Conservation (phyloP, 2,329 filamentous ascomycete genomes). For the Epichloe scottii region DNA sequence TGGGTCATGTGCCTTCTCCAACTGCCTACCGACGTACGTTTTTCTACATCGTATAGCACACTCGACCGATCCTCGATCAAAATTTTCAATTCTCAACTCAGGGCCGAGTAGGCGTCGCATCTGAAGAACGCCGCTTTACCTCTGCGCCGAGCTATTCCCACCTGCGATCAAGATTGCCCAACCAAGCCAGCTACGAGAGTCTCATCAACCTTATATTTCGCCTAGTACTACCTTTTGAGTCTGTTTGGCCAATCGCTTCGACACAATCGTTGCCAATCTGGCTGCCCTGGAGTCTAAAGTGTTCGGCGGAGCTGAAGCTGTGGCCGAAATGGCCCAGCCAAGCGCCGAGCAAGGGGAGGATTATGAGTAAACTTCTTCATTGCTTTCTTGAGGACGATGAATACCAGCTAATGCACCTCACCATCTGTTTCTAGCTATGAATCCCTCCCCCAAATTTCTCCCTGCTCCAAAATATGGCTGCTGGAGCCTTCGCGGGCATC, state of each 20-base stretch:
- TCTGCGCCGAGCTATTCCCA: not conserved
- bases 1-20: not conserved
- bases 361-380: constrained; percentile 42
- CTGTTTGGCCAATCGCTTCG: not conserved
- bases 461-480: constrained; percentile 85
- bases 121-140: not conserved
- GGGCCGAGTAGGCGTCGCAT: not conserved
- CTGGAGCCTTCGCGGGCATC: constrained; percentile 93
- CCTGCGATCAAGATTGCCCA: not conserved
- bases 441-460: constrained; percentile 91
- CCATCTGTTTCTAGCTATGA: constrained; percentile 60
- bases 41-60: not conserved
- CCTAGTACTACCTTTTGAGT: not conserved
- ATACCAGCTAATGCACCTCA: not conserved
- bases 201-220: not conserved
- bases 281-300: constrained; percentile 46
- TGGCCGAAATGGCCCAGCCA: constrained; percentile 59
- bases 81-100: not conserved
- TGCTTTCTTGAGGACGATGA: not conserved
- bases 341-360: constrained; percentile 51
- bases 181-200: not conserved
- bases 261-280: constrained; percentile 35
- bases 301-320: constrained; percentile 52
- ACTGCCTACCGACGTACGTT: not conserved
- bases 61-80: not conserved